Evolutionary conservation across 2,329 filamentous ascomycete species (phyloP), one percentile per base, ranked within the genome.

Genomic region (Stagonosporopsis tanaceti): DNA sequence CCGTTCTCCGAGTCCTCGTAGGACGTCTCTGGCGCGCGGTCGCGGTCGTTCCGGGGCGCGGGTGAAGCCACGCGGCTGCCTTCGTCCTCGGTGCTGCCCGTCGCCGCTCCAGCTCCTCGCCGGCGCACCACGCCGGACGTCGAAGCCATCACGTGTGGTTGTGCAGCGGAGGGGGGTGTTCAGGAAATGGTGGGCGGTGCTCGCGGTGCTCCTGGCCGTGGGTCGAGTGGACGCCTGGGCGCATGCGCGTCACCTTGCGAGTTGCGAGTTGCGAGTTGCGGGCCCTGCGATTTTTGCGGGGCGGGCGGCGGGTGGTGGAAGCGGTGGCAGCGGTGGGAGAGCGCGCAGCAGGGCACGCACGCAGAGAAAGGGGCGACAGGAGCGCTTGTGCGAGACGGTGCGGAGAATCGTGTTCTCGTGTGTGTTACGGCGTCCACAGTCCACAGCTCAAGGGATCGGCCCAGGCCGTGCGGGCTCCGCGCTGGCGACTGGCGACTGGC

Each of bases 1-100:
- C 95, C 95, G 81, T 97, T 97, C 80, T 96, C 94, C 77, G 90
- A 80, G 71, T 77, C 93, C 80, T 93, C 90, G 82, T 96, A 98
- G 72, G 90, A 94, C 60, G 95, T 97, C 80, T 89, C 87, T 53
- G 86, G 85, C 20, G 79, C 77, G 63, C 83, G 80, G 58, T 82
- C 82, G 60, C 81, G 86, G 82, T 81, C 87, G 80, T 81, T 87
- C 83, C 80, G 78, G 61, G 88, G 85, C 56, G 82, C 82, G 37
- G 88, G 88, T 47, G 87, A 89, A 70, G 84, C 82, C 67, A 90
- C 87, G 72, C 89, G 84, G 79, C 84, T 87, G 70, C 83, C 80
- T 68, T 88, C 84, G 68, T 86, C 83, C 65, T 88, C 84, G 66
- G 84, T 83, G 76, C 82, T 45, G 54, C 54, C 54, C 9, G 54